Percentiles rank a stretch among this genome's conserved stretches.
Evolutionary conservation across 129 eudicot genomes (phyloP).

Genomic region (Helianthus annuus): DNA sequence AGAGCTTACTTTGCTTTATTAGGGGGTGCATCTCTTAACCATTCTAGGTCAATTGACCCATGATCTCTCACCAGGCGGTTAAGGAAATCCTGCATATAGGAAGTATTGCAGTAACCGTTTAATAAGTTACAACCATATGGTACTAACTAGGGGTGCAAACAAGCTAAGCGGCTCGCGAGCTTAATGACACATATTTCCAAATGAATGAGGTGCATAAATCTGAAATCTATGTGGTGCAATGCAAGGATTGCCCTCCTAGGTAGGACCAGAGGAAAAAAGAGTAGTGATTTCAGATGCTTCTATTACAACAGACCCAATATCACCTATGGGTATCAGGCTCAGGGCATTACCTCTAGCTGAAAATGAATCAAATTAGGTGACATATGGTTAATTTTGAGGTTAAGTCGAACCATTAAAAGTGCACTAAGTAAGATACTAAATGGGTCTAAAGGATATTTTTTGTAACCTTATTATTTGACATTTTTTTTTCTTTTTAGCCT

Average conservation of each 20-base stretch:
- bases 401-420: too few relatives aligned
- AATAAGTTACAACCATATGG: not conserved
- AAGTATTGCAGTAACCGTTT: not conserved
- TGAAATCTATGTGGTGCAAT: conserved; percentile 41
- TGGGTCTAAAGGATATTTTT: not conserved
- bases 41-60: conserved; percentile 81
- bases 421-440: too few relatives aligned
- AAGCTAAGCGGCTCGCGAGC: too few relatives aligned
- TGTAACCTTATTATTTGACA: conserved; percentile 55
- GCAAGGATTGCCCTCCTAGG: conserved; percentile 93
- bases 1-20: conserved; percentile 80
- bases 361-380: conserved; percentile 1
- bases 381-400: too few relatives aligned
- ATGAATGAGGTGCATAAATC: too few relatives aligned
- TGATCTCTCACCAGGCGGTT: conserved; percentile 78
- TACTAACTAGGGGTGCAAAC: not conserved
- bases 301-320: conserved; percentile 22
- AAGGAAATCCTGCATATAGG: conserved; percentile 65
- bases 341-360: conserved; percentile 40
- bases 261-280: conserved; percentile 80
- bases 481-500: too few relatives aligned
- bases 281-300: conserved; percentile 49
- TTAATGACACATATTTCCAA: too few relatives aligned
- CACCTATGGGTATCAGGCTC: conserved; percentile 32
- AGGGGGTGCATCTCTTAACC: conserved; percentile 86